phyloP scores from a whole-genome alignment of 495 filamentous ascomycete genomes.

The Aspergillus steynii region DNA sequence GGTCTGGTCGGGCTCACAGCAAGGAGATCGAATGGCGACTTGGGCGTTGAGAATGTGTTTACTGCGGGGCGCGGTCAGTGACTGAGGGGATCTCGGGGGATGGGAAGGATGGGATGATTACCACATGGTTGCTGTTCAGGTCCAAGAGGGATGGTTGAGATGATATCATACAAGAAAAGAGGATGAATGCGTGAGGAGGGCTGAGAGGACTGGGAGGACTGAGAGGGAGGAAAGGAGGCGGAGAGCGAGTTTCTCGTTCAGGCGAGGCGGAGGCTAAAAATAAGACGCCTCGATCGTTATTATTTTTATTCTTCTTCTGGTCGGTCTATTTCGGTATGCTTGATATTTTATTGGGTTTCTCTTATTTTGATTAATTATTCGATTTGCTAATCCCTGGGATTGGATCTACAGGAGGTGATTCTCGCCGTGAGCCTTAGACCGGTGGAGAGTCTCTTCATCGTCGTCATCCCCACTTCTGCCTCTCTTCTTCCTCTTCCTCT shows the following conservation, averaged over 20 bases:
- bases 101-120: constrained; percentile 3
- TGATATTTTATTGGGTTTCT: neutral
- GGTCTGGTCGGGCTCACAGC: constrained; percentile 57
- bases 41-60: constrained; percentile 99
- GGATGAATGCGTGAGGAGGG: neutral
- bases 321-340: neutral
- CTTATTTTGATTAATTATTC: neutral
- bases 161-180: neutral
- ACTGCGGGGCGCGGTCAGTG: constrained; percentile 39
- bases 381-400: too few relatives aligned
- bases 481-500: constrained; percentile 2
- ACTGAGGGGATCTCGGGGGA: neutral
- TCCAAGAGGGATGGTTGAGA: constrained; percentile 43
- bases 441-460: neutral
- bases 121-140: constrained; percentile 9
- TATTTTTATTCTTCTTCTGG: too few relatives aligned
- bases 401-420: neutral
- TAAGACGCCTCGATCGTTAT: neutral
- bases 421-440: neutral
- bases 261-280: constrained; percentile 13
- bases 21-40: constrained; percentile 91
- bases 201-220: neutral
- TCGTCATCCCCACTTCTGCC: neutral
- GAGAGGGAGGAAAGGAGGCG: neutral
- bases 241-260: neutral